Conservation (phyloP, 208 protist species). For the Strigomonas oncopelti region DNA sequence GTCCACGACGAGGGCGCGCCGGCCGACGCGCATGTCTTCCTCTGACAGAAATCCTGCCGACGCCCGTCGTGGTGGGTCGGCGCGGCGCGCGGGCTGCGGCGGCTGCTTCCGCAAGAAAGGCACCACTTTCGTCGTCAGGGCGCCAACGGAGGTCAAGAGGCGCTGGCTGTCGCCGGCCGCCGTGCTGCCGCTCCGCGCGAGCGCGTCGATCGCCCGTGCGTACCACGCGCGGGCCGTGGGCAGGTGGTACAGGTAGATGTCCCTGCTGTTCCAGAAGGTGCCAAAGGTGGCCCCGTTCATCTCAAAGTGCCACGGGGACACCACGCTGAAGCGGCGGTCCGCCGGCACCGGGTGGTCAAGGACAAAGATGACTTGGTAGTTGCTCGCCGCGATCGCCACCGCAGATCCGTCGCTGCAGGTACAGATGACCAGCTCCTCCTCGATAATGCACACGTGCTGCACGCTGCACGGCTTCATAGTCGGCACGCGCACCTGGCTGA, state of each 20-base stretch:
- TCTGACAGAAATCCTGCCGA: neutral
- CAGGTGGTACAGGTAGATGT: conserved; percentile 37
- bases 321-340: conserved; percentile 6
- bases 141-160: neutral
- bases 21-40: neutral
- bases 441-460: neutral
- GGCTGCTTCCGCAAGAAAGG: conserved; percentile 18
- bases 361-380: conserved; percentile 33
- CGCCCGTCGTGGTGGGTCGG: no score
- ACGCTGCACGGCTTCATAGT: neutral
- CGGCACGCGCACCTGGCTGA: conserved; percentile 28
- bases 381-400: conserved; percentile 27
- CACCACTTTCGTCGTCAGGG: conserved; percentile 7
- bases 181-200: neutral
- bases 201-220: neutral
- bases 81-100: neutral
- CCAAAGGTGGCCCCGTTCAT: conserved; percentile 32
- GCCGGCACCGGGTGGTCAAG: conserved; percentile 17
- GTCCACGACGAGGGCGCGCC: conserved; percentile 4
- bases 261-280: conserved; percentile 17
- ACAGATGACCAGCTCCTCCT: conserved; percentile 9
- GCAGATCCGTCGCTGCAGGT: conserved; percentile 19
- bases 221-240: conserved; percentile 32
- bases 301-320: conserved; percentile 5
- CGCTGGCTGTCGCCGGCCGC: neutral